Conservation (phyloP, 495 filamentous ascomycete genomes). For the Penicillium simplicissimum region DNA sequence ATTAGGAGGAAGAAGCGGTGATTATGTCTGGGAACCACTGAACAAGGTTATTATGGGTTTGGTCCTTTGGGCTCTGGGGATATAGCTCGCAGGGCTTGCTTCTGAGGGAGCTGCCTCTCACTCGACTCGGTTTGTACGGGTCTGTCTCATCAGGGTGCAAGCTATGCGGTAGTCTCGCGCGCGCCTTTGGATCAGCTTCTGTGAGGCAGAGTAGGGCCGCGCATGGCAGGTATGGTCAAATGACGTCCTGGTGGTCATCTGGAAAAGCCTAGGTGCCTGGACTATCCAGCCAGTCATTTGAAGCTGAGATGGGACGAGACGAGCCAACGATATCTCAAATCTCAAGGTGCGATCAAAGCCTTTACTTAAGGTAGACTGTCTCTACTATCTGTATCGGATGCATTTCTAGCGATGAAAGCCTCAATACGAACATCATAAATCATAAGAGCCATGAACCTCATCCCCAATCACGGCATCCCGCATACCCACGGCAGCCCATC, state of each 20-base stretch:
- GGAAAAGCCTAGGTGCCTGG: neutral
- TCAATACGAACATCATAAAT: slow-evolving; percentile 13
- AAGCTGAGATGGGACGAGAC: neutral
- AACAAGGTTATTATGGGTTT: too few relatives aligned
- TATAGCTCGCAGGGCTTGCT: too few relatives aligned
- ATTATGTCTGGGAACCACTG: slow-evolving; percentile 1
- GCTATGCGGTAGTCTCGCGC: neutral
- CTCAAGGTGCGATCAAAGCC: neutral
- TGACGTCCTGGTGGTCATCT: too few relatives aligned
- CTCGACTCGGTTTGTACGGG: too few relatives aligned
- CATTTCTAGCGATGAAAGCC: neutral
- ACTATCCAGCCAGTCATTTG: neutral
- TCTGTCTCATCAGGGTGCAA: neutral
- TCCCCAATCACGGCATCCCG: neutral
- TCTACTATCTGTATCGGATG: neutral
- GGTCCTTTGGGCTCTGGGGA: too few relatives aligned
- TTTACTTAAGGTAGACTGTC: neutral
- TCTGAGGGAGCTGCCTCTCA: too few relatives aligned
- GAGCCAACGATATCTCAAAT: neutral
- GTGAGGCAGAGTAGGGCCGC: neutral
- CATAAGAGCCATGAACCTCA: slow-evolving; percentile 5
- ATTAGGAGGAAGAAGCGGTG: slow-evolving; percentile 41
- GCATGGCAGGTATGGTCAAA: neutral
- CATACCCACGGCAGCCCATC: neutral
- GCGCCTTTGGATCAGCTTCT: neutral